phyloP scores from a whole-genome alignment of 2,329 filamentous ascomycete genomes.

The Scytalidium sp. region DNA sequence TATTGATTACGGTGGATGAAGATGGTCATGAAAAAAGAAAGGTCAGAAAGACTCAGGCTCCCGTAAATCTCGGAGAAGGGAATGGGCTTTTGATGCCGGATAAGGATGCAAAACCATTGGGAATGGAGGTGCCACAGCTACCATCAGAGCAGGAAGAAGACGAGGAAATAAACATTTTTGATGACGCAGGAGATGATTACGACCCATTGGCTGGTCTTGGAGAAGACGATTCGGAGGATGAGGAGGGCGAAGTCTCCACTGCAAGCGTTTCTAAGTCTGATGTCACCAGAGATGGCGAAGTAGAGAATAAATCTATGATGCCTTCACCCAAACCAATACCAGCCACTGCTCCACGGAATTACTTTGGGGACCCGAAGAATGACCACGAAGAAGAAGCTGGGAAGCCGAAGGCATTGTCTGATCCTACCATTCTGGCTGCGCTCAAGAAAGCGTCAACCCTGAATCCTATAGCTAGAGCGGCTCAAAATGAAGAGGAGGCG shows the following conservation, averaged over 20 bases:
- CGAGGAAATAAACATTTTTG: constrained; percentile 63
- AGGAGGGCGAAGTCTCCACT: constrained; percentile 35
- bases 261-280: too few relatives aligned
- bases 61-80: constrained; percentile 33
- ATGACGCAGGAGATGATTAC: constrained; percentile 64
- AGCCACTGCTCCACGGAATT: constrained; percentile 45
- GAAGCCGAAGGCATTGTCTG: constrained; percentile 54
- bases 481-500: constrained; percentile 40
- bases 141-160: constrained; percentile 45
- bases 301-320: constrained; percentile 36
- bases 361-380: constrained; percentile 59
- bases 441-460: constrained; percentile 79
- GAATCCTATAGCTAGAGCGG: constrained; percentile 39
- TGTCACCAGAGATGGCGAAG: constrained; percentile 7
- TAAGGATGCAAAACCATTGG: constrained; percentile 54
- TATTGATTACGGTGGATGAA: constrained; percentile 64
- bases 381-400: constrained; percentile 30
- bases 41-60: constrained; percentile 50
- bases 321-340: constrained; percentile 42
- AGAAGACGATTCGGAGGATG: constrained; percentile 41
- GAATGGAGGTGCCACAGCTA: constrained; percentile 64
- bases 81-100: constrained; percentile 48
- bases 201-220: constrained; percentile 61
- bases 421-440: constrained; percentile 78
- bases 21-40: constrained; percentile 66